Percentiles rank a stretch among this genome's conserved stretches.
These are phyloP conservation scores for Sophora flavescens DNA, from an alignment of 306 rosid genomes.

Conservation along the genomic window DNA sequence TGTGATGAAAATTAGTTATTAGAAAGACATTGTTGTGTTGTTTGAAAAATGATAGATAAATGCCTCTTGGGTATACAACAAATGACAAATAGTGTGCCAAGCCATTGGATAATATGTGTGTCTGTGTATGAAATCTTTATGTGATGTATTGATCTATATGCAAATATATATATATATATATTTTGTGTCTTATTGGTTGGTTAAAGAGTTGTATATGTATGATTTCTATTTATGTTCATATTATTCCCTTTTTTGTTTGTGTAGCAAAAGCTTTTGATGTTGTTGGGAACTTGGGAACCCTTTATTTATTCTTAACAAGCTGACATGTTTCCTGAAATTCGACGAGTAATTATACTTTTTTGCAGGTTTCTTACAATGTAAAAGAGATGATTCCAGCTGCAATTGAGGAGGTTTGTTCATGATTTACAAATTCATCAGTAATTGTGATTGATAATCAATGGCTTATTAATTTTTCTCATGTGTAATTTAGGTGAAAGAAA, in stretches of 20 bases:
- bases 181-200: background rate
- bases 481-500: slow-evolving; percentile 75
- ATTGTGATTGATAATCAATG: slow-evolving; percentile 18
- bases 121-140: slow-evolving; percentile 20
- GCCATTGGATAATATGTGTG: slow-evolving; percentile 25
- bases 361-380: slow-evolving; percentile 80
- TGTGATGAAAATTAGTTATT: background rate
- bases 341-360: slow-evolving; percentile 26
- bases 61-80: background rate
- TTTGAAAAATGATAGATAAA: slow-evolving; percentile 9
- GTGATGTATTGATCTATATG: slow-evolving; percentile 16
- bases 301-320: slow-evolving; percentile 32
- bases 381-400: slow-evolving; percentile 90
- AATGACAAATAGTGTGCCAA: background rate
- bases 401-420: slow-evolving; percentile 76
- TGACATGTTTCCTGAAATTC: slow-evolving; percentile 29
- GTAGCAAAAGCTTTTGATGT: slow-evolving; percentile 18
- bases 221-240: slow-evolving; percentile 5
- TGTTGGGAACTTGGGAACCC: background rate
- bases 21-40: background rate
- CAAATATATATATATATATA: background rate
- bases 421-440: slow-evolving; percentile 23
- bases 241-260: slow-evolving; percentile 27
- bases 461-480: slow-evolving; percentile 36
- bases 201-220: background rate